These are phyloP conservation scores for Coemansia furcata DNA, from an alignment of 192 early-diverging fungal genomes.

Conservation along the genomic window DNA sequence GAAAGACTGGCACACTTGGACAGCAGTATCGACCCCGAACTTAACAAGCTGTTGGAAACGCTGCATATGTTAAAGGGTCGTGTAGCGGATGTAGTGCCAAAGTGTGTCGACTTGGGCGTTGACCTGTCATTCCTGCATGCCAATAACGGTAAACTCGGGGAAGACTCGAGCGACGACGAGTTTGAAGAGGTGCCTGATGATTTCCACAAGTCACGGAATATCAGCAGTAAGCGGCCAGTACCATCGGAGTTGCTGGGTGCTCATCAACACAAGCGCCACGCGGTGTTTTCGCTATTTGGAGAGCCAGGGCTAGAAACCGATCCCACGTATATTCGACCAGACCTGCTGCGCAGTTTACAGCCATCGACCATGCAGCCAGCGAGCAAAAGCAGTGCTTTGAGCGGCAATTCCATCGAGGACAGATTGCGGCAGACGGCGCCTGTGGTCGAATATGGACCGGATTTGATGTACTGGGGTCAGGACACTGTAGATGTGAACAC, in stretches of 20 bases:
- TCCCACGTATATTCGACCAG: slow-evolving; percentile 23
- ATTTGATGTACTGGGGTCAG: slow-evolving; percentile 67
- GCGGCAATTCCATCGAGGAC: slow-evolving; percentile 35
- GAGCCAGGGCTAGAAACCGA: slow-evolving; percentile 15
- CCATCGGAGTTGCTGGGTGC: slow-evolving; percentile 36
- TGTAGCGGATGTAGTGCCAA: slow-evolving; percentile 14
- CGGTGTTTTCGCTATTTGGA: slow-evolving; percentile 36
- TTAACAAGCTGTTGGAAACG: slow-evolving; percentile 36
- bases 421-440: slow-evolving; percentile 59
- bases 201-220: neutral
- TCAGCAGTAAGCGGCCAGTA: neutral
- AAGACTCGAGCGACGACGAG: slow-evolving; percentile 21
- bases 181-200: slow-evolving; percentile 36
- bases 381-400: slow-evolving; percentile 6
- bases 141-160: neutral
- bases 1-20: slow-evolving; percentile 30
- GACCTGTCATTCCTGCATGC: slow-evolving; percentile 5
- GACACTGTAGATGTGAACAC: slow-evolving; percentile 58
- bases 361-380: no score
- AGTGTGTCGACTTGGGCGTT: slow-evolving; percentile 33
- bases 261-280: slow-evolving; percentile 14
- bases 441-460: slow-evolving; percentile 63
- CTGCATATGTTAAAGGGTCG: slow-evolving; percentile 43
- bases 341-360: slow-evolving; percentile 5
- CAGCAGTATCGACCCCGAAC: slow-evolving; percentile 17